These are phyloP conservation scores for Penicillium lividum DNA, from an alignment of 495 filamentous ascomycete species.

Conservation along the genomic window DNA sequence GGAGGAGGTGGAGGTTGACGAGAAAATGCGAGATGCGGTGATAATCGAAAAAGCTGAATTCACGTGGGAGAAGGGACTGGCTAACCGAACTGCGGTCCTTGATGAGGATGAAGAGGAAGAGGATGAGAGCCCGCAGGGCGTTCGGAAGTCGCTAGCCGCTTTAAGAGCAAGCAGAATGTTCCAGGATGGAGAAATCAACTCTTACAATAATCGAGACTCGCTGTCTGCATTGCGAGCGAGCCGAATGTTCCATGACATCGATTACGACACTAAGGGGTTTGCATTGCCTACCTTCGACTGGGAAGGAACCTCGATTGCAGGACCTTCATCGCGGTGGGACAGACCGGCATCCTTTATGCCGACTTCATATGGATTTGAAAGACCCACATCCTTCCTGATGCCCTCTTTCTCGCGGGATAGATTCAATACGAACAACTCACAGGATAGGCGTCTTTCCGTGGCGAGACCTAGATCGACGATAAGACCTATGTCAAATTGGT, in stretches of 20 bases:
- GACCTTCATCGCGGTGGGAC: neutral
- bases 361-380: neutral
- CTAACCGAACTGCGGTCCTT: neutral
- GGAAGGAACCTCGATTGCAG: neutral
- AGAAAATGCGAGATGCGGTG: neutral
- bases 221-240: neutral
- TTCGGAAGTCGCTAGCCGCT: neutral
- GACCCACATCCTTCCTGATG: neutral
- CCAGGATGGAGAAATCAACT: neutral
- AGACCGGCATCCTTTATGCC: neutral
- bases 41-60: neutral
- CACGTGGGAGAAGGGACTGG: neutral
- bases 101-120: slow-evolving; percentile 1
- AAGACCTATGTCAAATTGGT: neutral
- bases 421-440: neutral
- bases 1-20: neutral
- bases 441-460: neutral
- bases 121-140: neutral
- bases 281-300: neutral
- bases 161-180: neutral
- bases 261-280: neutral
- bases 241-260: neutral
- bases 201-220: neutral
- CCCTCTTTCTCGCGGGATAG: neutral
- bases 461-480: neutral